Evolutionary conservation across 345 rosid species (phyloP).

Genomic region (Ailanthus altissimus): DNA sequence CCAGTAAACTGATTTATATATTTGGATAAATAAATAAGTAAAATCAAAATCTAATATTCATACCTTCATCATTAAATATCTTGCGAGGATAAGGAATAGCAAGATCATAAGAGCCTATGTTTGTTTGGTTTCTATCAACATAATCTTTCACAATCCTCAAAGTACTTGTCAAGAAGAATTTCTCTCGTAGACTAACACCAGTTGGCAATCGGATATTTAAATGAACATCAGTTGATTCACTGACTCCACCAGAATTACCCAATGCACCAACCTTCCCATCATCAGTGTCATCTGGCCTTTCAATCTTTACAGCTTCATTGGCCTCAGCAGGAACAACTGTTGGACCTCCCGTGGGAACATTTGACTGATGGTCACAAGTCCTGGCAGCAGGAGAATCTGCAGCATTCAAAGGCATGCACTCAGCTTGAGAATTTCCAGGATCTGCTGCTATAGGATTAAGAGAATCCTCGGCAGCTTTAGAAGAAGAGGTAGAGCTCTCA

Average conservation of each 20-base stretch:
- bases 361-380: conserved; percentile 26
- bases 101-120: conserved; percentile 61
- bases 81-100: conserved; percentile 90
- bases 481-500: conserved; percentile 27
- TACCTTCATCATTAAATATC: conserved; percentile 80
- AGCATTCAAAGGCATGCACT: conserved; percentile 21
- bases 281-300: conserved; percentile 28
- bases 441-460: conserved; percentile 28
- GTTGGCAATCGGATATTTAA: conserved; percentile 73
- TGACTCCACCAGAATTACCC: conserved; percentile 21
- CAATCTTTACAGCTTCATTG: conserved; percentile 24
- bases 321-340: conserved; percentile 15
- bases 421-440: conserved; percentile 31
- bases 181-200: conserved; percentile 68
- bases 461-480: conserved; percentile 29
- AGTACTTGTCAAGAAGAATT: conserved; percentile 56
- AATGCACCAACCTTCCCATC: conserved; percentile 23
- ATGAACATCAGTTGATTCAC: conserved; percentile 53
- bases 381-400: conserved; percentile 30
- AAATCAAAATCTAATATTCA: conserved; percentile 11
- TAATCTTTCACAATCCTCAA: conserved; percentile 69
- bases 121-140: conserved; percentile 61
- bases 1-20: neutral
- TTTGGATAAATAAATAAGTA: neutral
- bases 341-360: conserved; percentile 23